These are phyloP conservation scores for Pseudogymnoascus sp. DNA, from an alignment of 2,329 filamentous ascomycete species.

Conservation along the genomic window DNA sequence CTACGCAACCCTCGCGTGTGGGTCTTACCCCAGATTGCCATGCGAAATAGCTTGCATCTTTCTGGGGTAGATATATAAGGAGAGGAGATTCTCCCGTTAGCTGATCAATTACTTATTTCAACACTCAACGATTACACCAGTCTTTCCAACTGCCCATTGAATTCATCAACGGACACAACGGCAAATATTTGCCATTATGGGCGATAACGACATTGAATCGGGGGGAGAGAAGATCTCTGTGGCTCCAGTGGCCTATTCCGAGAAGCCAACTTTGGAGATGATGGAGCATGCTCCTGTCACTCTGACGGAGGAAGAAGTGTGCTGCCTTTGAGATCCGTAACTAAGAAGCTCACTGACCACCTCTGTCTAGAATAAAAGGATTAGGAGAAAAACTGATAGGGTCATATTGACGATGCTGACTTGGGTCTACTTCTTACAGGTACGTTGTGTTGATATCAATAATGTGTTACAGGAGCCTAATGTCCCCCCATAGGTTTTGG, in stretches of 20 bases:
- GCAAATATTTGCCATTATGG: background rate
- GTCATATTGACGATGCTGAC: slow-evolving; percentile 44
- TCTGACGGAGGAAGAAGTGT: slow-evolving; percentile 10
- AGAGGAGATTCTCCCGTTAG: background rate
- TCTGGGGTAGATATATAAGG: slow-evolving; percentile 7
- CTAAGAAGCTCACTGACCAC: background rate
- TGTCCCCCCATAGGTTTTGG: slow-evolving; percentile 22
- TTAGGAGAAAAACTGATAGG: slow-evolving; percentile 35
- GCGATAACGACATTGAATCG: background rate
- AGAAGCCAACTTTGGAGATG: background rate
- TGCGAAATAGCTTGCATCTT: background rate
- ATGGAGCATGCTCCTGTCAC: slow-evolving; percentile 4
- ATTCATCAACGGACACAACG: background rate
- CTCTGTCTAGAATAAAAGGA: slow-evolving; percentile 13
- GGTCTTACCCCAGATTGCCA: slow-evolving; percentile 6
- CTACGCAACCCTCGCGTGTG: background rate
- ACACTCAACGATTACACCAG: background rate
- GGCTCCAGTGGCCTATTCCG: background rate
- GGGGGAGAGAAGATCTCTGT: background rate
- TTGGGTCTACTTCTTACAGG: slow-evolving; percentile 50
- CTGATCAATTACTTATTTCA: background rate
- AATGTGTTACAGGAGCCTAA: background rate
- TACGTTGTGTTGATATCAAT: slow-evolving; percentile 33
- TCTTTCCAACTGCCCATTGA: background rate
- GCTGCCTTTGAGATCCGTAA: background rate